phyloP scores from a whole-genome alignment of 73 alveolate genomes.

The Stentor coeruleus region DNA sequence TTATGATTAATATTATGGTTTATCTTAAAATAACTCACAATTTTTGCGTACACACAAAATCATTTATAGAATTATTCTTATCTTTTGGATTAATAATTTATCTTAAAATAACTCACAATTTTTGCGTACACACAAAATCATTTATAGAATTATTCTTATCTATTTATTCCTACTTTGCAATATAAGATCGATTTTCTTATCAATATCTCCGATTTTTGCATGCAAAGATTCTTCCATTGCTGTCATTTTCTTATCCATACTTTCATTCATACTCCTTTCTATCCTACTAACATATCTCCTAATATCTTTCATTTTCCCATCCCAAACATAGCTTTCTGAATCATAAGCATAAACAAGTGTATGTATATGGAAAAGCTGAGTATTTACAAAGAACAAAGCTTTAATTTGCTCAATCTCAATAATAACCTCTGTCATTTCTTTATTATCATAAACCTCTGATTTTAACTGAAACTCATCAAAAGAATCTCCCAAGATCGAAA shows the following conservation, averaged over 20 bases:
- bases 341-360: no score
- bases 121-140: no score
- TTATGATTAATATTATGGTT: no score
- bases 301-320: background rate
- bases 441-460: background rate
- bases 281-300: background rate
- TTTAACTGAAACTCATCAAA: background rate
- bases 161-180: background rate
- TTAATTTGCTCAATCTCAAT: no score
- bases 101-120: no score
- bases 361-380: no score
- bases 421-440: background rate
- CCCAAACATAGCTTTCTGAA: background rate
- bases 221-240: background rate
- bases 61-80: background rate
- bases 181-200: background rate
- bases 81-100: no score
- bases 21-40: no score
- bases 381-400: no score
- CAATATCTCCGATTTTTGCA: background rate
- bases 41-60: no score
- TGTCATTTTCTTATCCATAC: no score
- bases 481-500: background rate
- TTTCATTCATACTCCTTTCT: background rate
- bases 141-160: background rate